Percentiles rank a stretch among this genome's conserved stretches.
Evolutionary conservation across 2,329 filamentous ascomycete species (phyloP).

Genomic region (Trichothecium roseum): DNA sequence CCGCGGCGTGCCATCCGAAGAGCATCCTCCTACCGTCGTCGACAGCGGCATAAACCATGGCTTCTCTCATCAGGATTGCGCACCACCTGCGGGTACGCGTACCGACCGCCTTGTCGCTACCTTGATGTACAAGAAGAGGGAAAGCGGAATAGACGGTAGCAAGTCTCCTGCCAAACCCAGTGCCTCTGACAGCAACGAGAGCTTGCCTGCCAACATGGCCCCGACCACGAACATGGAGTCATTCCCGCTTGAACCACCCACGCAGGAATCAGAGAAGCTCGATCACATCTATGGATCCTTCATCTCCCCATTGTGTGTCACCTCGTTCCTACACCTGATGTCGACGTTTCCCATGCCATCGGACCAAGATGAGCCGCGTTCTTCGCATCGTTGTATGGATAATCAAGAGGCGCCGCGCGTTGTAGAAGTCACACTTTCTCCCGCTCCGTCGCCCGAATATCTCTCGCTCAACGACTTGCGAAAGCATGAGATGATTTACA

Average conservation of each 20-base stretch:
- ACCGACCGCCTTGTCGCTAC: constrained; percentile 49
- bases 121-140: constrained; percentile 47
- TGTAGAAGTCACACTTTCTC: constrained; percentile 55
- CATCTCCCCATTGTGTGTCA: constrained; percentile 54
- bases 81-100: constrained; percentile 34
- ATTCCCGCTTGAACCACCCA: constrained; percentile 50
- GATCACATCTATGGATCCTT: constrained; percentile 58
- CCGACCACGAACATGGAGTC: constrained; percentile 47
- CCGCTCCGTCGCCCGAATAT: constrained; percentile 51
- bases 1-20: constrained; percentile 49
- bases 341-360: constrained; percentile 46
- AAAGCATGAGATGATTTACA: constrained; percentile 71
- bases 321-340: constrained; percentile 57
- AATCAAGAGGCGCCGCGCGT: constrained; percentile 48
- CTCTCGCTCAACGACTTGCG: constrained; percentile 59
- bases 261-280: constrained; percentile 43
- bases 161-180: constrained; percentile 18
- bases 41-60: constrained; percentile 53
- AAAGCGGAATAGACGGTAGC: constrained; percentile 13
- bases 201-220: constrained; percentile 42
- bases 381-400: constrained; percentile 56
- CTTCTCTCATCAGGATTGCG: constrained; percentile 54
- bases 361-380: constrained; percentile 42
- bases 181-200: constrained; percentile 21
- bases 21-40: constrained; percentile 48